phyloP scores from a whole-genome alignment of 305 asterid species.

The Vinca major region DNA sequence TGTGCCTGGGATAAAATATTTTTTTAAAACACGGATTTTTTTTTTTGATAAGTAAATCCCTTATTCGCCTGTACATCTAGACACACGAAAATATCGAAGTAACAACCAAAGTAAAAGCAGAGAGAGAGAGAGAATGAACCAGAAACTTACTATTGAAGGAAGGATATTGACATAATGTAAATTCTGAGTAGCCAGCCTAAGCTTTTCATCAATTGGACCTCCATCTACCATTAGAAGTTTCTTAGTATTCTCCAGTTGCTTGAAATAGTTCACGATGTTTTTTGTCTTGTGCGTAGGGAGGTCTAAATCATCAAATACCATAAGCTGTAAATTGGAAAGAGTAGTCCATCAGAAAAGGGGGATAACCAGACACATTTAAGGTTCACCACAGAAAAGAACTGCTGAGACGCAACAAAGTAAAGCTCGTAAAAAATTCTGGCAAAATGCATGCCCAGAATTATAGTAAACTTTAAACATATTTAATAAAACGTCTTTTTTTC shows the following conservation, averaged over 20 bases:
- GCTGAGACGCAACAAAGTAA: not conserved
- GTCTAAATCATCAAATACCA: conserved; percentile 76
- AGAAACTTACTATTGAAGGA: conserved; percentile 73
- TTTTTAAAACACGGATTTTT: not conserved
- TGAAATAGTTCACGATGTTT: conserved; percentile 55
- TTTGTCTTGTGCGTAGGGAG: conserved; percentile 84
- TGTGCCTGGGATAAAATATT: not conserved
- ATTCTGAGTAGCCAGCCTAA: conserved; percentile 84
- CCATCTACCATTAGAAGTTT: conserved; percentile 78
- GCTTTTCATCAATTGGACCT: conserved; percentile 61
- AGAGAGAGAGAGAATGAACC: conserved; percentile 6
- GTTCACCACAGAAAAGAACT: too few relatives aligned
- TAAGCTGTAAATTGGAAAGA: conserved; percentile 44
- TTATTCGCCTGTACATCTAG: not conserved
- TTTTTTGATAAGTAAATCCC: not conserved
- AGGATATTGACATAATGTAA: conserved; percentile 69
- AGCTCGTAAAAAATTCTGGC: not conserved
- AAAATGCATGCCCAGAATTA: not conserved
- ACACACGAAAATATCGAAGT: not conserved
- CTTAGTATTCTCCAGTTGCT: conserved; percentile 63
- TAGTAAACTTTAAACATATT: too few relatives aligned
- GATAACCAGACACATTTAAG: too few relatives aligned
- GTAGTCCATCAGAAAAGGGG: too few relatives aligned
- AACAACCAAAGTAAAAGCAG: conserved; percentile 1
- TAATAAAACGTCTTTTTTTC: not conserved